A percentile compares a stretch with the other conserved stretches of the same genome.
These are phyloP conservation scores for Lycium ferocissimum DNA, from an alignment of 257 asterid species.

Conservation along the genomic window DNA sequence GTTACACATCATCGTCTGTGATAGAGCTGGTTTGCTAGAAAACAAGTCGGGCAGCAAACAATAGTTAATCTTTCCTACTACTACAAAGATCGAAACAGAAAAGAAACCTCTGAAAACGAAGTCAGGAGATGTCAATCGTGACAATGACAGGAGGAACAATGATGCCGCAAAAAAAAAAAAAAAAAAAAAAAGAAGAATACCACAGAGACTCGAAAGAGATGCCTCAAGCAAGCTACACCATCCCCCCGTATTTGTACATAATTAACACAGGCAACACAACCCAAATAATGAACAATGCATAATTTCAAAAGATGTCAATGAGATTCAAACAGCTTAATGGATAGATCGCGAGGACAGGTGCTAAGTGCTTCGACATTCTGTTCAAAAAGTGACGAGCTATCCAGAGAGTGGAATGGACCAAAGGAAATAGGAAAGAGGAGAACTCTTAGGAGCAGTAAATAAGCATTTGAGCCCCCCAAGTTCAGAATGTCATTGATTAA, in stretches of 20 bases:
- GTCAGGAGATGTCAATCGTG: not conserved
- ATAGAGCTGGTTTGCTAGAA: not conserved
- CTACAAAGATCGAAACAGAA: not conserved
- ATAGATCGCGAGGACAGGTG: not conserved
- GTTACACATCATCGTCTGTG: not conserved
- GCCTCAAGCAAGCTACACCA: constrained; percentile 6
- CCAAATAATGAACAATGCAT: constrained; percentile 1
- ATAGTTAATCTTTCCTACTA: not conserved
- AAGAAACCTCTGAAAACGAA: constrained; percentile 1
- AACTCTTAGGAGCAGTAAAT: not conserved
- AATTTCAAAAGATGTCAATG: not conserved
- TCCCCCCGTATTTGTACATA: not conserved
- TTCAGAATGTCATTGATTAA: not conserved
- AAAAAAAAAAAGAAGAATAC: too few species aligned
- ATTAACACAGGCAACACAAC: not conserved
- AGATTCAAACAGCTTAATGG: not conserved
- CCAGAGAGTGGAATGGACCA: not conserved
- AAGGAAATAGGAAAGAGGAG: not conserved
- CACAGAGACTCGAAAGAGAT: not conserved
- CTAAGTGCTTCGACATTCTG: not conserved
- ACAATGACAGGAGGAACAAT: not conserved
- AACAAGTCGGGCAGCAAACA: not conserved
- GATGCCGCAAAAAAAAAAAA: not conserved
- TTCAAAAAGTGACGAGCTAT: not conserved
- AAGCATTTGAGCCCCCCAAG: not conserved